Conservation (phyloP, 495 filamentous ascomycete species). For the Echria macrotheca region DNA sequence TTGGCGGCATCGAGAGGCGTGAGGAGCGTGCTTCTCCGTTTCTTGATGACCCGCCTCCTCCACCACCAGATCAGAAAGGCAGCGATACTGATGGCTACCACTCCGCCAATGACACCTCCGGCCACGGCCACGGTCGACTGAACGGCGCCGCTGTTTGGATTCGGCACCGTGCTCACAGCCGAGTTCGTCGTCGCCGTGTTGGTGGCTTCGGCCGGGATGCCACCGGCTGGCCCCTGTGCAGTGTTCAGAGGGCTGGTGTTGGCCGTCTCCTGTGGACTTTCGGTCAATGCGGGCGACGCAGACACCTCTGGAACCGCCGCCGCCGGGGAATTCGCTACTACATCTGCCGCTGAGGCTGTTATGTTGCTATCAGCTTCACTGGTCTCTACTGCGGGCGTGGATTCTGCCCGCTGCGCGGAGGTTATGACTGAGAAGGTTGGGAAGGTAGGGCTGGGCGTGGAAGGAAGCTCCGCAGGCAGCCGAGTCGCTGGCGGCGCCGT, state of each 20-base stretch:
- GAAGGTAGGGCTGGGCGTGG: constrained; percentile 18
- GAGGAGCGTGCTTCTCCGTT: constrained; percentile 38
- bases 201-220: constrained; percentile 12
- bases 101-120: constrained; percentile 45
- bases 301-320: constrained; percentile 12
- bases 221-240: constrained; percentile 14
- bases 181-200: constrained; percentile 16
- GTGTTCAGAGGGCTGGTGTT: constrained; percentile 21
- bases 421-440: constrained; percentile 19
- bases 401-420: constrained; percentile 13
- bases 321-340: constrained; percentile 11
- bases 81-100: constrained; percentile 39
- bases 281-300: constrained; percentile 15
- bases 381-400: constrained; percentile 20
- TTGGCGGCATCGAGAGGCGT: constrained; percentile 37
- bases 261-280: constrained; percentile 9
- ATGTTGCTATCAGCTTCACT: constrained; percentile 31
- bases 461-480: constrained; percentile 10
- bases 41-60: constrained; percentile 34
- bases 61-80: constrained; percentile 46
- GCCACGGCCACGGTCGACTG: constrained; percentile 40
- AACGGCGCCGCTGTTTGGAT: constrained; percentile 21
- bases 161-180: constrained; percentile 11
- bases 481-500: constrained; percentile 7
- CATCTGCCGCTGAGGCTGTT: constrained; percentile 24